Evolutionary conservation across 139 green algal species (phyloP), one percentile per base, ranked within the genome.

Genomic region (Chlamydomonas asymmetrica): DNA sequence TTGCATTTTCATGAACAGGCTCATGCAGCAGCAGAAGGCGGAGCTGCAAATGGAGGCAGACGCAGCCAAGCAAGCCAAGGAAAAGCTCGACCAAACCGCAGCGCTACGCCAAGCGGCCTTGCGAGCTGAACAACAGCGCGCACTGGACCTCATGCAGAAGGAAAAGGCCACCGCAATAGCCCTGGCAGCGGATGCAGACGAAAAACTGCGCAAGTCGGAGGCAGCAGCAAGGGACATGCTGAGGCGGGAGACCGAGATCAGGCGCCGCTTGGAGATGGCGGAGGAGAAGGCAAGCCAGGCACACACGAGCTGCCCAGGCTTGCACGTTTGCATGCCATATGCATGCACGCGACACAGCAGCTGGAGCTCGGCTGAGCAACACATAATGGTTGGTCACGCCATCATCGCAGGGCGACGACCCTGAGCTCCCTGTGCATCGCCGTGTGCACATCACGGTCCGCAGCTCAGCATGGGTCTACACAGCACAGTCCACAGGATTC

Each of bases 111-210:
- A n/a, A n/a, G n/a, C n/a, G n/a, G n/a, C n/a, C n/a, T n/a, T 77
- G 20, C 71, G 71, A 34, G 38, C 4, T 5, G 71, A 77, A 59
- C 71, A 77, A 23, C 71, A 77, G 59, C 71, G 71, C 40, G 71
- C 71, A 27, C 59, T 77, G 59, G 71, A 77, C 41, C 60, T 77
- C 23, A 23, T 77, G 34, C 71, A 77, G 59, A 57, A 59, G 5
- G 71, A 77, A 59, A 31, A 43, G 3, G 59, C 60, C 5, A 59
- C 71, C 5, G 59, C 69, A 43, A 8, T 38, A 3, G 59, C 60
- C 1, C 43, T 56, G 0, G 45, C 71, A 5, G 41, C 43, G 32
- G 62, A 43, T 45, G 71, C 71, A 2, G 59, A 77, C 25, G 71
- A 77, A 45, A 31, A 59, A 35, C 31, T 68, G 41, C 59, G 43